Conservation (phyloP, 352 stramenopile genomes). For the Discostella stelligera region DNA sequence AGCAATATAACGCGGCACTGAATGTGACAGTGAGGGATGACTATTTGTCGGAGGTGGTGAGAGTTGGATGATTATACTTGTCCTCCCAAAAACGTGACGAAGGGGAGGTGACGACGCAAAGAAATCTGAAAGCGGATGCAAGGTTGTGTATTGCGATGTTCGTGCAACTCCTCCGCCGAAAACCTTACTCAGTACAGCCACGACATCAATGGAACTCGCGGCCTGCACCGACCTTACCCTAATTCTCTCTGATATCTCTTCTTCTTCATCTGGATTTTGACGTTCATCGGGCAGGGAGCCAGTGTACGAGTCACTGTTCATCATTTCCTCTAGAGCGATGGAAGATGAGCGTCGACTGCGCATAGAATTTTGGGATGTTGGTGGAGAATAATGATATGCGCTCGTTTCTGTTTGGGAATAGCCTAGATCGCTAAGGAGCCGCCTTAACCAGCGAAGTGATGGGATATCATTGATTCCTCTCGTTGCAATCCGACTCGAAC, state of each 20-base stretch:
- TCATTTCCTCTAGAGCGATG: constrained; percentile 42
- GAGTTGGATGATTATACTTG: constrained; percentile 72
- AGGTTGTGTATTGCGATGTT: constrained; percentile 19
- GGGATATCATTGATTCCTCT: constrained; percentile 33
- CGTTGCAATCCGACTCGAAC: background rate
- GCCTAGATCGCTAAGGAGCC: constrained; percentile 29
- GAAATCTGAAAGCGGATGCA: constrained; percentile 47
- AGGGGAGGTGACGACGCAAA: constrained; percentile 46
- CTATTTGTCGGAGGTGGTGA: constrained; percentile 30
- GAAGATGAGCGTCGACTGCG: constrained; percentile 36
- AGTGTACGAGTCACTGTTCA: constrained; percentile 41
- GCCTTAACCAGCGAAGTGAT: constrained; percentile 39
- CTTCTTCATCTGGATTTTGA: constrained; percentile 39
- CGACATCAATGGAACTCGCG: constrained; percentile 70
- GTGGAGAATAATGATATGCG: constrained; percentile 19
- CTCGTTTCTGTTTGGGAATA: constrained; percentile 14
- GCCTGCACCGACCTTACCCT: constrained; percentile 75
- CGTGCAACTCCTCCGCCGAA: constrained; percentile 52
- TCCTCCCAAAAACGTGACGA: constrained; percentile 66
- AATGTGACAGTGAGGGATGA: constrained; percentile 32
- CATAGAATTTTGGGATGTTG: constrained; percentile 37
- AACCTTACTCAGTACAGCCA: constrained; percentile 65
- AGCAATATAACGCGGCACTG: constrained; percentile 63
- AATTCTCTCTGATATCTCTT: constrained; percentile 31
- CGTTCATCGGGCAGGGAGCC: constrained; percentile 37